phyloP scores from a whole-genome alignment of 805 yeast species.

The Saturnispora hagleri region DNA sequence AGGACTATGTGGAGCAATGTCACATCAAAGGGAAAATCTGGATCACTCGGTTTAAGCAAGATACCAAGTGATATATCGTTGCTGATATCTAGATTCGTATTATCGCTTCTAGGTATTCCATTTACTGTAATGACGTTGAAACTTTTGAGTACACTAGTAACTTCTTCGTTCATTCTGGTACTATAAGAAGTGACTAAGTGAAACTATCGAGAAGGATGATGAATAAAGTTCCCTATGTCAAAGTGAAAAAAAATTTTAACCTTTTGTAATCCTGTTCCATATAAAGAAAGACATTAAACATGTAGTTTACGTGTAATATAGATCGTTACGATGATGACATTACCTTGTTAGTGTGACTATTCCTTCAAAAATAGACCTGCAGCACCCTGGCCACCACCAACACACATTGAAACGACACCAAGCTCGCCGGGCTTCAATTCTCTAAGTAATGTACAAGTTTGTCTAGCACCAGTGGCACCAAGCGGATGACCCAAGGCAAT shows the following conservation, averaged over 20 bases:
- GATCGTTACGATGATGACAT: background rate
- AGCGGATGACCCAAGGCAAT: conserved; percentile 94
- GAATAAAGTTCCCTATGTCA: background rate
- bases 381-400: conserved; percentile 98
- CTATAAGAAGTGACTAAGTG: conserved; percentile 6
- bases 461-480: conserved; percentile 82
- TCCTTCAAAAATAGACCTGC: conserved; percentile 82
- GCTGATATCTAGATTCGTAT: background rate
- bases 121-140: conserved; percentile 25
- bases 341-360: conserved; percentile 25
- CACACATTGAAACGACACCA: conserved; percentile 94
- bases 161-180: background rate
- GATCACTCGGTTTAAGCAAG: conserved; percentile 50
- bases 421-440: conserved; percentile 72
- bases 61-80: conserved; percentile 35
- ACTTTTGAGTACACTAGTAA: conserved; percentile 2
- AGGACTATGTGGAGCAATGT: conserved; percentile 43
- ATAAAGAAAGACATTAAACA: background rate
- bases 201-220: too few species aligned
- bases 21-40: conserved; percentile 63
- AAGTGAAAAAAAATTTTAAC: background rate
- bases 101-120: conserved; percentile 17
- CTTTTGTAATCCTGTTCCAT: background rate
- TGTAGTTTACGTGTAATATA: background rate
- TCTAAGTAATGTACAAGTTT: conserved; percentile 77